Conservation (phyloP, 2,329 filamentous ascomycete species). For the Colletotrichum abscissum region DNA sequence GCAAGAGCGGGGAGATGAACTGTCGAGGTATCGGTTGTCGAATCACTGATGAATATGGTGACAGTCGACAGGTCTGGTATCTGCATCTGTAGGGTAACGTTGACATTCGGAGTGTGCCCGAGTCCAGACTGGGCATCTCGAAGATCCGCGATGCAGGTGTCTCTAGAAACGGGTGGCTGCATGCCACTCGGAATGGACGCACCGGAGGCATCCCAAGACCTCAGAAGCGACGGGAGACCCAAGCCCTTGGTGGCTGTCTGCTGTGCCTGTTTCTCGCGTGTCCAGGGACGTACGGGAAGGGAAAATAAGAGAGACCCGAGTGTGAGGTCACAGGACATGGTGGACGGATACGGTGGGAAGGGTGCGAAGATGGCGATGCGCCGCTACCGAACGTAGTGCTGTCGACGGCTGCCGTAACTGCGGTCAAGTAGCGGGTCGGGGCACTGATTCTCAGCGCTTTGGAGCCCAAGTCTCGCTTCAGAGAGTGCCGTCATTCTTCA, state of each 20-base stretch:
- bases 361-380: slow-evolving; percentile 13
- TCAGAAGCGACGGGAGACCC: background rate
- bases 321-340: slow-evolving; percentile 5
- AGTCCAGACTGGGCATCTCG: slow-evolving; percentile 14
- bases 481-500: background rate
- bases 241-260: background rate
- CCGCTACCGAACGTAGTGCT: background rate
- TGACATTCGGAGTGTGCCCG: slow-evolving; percentile 32
- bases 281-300: background rate
- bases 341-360: background rate
- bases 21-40: slow-evolving; percentile 4
- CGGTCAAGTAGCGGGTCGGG: slow-evolving; percentile 35
- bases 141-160: slow-evolving; percentile 17
- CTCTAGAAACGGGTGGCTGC: slow-evolving; percentile 3
- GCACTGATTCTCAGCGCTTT: slow-evolving; percentile 26
- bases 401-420: slow-evolving; percentile 6
- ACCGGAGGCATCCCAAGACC: background rate
- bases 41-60: background rate
- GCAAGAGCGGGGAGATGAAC: slow-evolving; percentile 20
- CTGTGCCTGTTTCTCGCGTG: background rate
- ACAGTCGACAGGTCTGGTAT: background rate
- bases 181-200: background rate
- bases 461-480: background rate
- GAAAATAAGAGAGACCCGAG: slow-evolving; percentile 6
- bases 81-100: slow-evolving; percentile 11